Base-by-base conservation (phyloP, 2,329 filamentous ascomycete species). In the Paraphoma chrysanthemicola region DNA sequence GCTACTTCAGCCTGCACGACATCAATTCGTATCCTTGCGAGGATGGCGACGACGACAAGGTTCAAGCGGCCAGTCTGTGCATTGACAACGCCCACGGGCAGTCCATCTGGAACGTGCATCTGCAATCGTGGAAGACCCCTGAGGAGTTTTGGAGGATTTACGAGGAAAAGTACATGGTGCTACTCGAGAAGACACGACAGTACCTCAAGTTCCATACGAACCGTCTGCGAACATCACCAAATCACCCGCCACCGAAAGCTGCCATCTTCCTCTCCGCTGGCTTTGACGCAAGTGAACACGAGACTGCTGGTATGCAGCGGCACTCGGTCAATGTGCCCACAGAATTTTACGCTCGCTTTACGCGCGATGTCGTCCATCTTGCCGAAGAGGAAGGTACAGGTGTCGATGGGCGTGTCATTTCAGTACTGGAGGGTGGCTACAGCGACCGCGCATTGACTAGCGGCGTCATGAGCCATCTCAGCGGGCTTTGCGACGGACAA, bases 1-100 rank as follows among this genome's bases (percentile, higher is more conserved):
- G 93, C 9, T 99, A 99, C 74, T 98, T 97, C 77, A 97, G 93
- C 74, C 77, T 99, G 43, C 95, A 99, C 75, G 95, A 99, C 71
- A 97, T 99, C 80, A 98, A 99, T 77, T 98, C 94, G 0, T 99
- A 96, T 71, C 95, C 96, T 0, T 99, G 95, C 74, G 95, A 99
- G 75, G 86, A 85, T 73, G 95, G 94, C n/a, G 94, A 98, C 59
- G 87, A 90, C 55, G 92, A 95, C 18, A 98, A 98, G 77, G 89
- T 98, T 49, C 92, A 90, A 72, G 96, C 94, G 67, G 95, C 96
- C 1, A 97, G 93, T 79, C 79, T 97, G 28, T 98, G 96, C 74
- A 89, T 99, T 60, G 93, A 98, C 58, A 93, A 93, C 68, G 93
- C 94, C 0, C 95, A 99, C 72, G 90, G 92, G 1, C 95, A 99